phyloP scores from a whole-genome alignment of 192 early-diverging fungal species.

The Coemansia sp. region DNA sequence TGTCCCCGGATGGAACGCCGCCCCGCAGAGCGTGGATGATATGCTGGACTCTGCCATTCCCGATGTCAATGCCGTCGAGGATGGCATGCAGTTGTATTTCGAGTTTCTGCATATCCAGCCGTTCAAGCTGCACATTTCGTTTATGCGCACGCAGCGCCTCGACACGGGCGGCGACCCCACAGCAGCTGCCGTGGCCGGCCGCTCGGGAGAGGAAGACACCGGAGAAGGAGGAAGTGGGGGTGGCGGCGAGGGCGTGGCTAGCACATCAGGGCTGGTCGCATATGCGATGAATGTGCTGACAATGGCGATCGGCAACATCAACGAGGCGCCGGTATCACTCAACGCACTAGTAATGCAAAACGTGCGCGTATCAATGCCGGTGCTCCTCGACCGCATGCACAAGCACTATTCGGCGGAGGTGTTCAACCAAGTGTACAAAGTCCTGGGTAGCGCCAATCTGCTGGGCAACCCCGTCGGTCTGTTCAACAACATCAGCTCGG shows the following conservation, averaged over 20 bases:
- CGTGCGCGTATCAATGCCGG: slow-evolving; percentile 75
- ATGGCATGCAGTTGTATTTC: slow-evolving; percentile 85
- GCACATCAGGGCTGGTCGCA: slow-evolving; percentile 34
- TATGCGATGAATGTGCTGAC: slow-evolving; percentile 88
- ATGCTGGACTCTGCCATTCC: slow-evolving; percentile 64
- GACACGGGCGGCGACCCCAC: slow-evolving; percentile 37
- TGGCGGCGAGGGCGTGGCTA: slow-evolving; percentile 50
- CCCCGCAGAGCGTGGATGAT: slow-evolving; percentile 12
- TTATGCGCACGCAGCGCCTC: slow-evolving; percentile 71
- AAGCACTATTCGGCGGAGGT: slow-evolving; percentile 91
- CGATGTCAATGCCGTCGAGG: slow-evolving; percentile 69
- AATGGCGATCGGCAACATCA: slow-evolving; percentile 97
- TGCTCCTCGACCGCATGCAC: slow-evolving; percentile 78
- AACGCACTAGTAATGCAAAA: slow-evolving; percentile 91
- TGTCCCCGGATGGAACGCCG: slow-evolving; percentile 36
- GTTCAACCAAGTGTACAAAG: slow-evolving; percentile 80
- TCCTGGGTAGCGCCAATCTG: slow-evolving; percentile 96
- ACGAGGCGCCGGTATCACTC: slow-evolving; percentile 87
- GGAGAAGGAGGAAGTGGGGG: too few relatives aligned
- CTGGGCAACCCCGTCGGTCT: slow-evolving; percentile 98
- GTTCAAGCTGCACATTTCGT: slow-evolving; percentile 95
- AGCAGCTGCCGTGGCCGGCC: too few relatives aligned
- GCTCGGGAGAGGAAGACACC: too few relatives aligned
- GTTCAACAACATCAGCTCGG: slow-evolving; percentile 94
- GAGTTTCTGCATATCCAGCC: slow-evolving; percentile 94